Evolutionary conservation across 2,329 filamentous ascomycete species (phyloP).

Genomic region (Neurospora crassa): DNA sequence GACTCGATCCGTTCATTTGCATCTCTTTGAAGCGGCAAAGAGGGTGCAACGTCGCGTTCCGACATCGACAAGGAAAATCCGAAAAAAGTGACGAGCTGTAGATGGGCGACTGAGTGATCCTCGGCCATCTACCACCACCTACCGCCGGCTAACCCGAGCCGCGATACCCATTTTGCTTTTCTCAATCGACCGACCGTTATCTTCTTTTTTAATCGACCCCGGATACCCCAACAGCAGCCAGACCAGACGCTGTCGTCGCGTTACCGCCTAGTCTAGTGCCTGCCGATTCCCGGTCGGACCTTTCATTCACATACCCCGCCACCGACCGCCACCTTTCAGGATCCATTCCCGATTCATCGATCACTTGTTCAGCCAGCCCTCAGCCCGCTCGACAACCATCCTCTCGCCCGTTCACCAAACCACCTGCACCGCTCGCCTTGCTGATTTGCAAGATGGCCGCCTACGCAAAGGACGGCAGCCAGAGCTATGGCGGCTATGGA

Average conservation of each 20-base stretch:
- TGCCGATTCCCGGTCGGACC: background rate
- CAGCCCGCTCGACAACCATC: background rate
- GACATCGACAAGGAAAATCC: background rate
- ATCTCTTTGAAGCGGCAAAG: background rate
- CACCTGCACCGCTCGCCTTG: background rate
- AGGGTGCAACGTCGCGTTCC: background rate
- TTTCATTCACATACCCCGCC: background rate
- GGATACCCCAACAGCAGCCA: background rate
- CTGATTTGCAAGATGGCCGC: slow-evolving; percentile 14
- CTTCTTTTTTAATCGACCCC: background rate
- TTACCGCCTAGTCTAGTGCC: background rate
- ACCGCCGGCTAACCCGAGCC: background rate
- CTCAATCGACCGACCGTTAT: background rate
- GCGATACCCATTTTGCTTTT: background rate
- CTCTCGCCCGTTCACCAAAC: background rate
- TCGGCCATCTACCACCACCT: background rate
- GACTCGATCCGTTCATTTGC: background rate
- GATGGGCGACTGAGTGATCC: background rate
- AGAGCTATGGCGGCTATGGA: slow-evolving; percentile 13
- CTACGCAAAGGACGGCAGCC: slow-evolving; percentile 12
- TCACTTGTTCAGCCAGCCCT: background rate
- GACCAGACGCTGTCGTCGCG: background rate
- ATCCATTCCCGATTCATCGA: background rate
- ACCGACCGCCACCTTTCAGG: background rate
- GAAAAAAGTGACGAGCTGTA: background rate